These are phyloP conservation scores for Neobulgaria alba DNA, from an alignment of 2,329 filamentous ascomycete genomes.

Conservation along the genomic window DNA sequence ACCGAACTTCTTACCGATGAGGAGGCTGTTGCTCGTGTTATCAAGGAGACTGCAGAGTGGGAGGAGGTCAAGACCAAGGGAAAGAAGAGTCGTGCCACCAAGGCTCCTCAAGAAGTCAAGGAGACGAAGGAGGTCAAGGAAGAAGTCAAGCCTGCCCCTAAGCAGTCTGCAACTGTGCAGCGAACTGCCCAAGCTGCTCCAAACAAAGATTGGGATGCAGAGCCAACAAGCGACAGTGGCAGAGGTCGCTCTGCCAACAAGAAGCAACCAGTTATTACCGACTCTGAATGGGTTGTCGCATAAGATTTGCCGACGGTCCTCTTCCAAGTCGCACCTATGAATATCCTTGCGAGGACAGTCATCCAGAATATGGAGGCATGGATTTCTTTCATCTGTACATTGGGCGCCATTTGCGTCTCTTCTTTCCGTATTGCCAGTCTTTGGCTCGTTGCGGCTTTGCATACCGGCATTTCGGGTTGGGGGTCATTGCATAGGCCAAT, in stretches of 20 bases:
- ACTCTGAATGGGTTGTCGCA: conserved; percentile 27
- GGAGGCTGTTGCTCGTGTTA: conserved; percentile 27
- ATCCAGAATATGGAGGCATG: background rate
- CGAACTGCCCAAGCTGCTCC: conserved; percentile 14
- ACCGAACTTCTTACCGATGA: background rate
- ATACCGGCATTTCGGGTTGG: conserved; percentile 15
- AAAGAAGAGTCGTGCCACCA: conserved; percentile 25
- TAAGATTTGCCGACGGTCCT: background rate
- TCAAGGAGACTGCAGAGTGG: conserved; percentile 45
- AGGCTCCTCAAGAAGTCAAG: conserved; percentile 9
- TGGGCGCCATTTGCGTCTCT: conserved; percentile 4
- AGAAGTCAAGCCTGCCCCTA: conserved; percentile 15
- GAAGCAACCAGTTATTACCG: conserved; percentile 13
- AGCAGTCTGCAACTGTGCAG: conserved; percentile 4
- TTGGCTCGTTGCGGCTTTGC: conserved; percentile 12
- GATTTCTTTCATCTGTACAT: conserved; percentile 18
- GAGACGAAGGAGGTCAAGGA: conserved; percentile 28
- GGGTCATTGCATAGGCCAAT: conserved; percentile 17
- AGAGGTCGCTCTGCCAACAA: conserved; percentile 18
- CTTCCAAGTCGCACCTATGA: too few species aligned
- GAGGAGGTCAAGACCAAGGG: conserved; percentile 42
- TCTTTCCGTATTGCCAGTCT: conserved; percentile 9
- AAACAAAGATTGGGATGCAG: conserved; percentile 20
- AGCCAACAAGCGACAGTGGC: conserved; percentile 12
- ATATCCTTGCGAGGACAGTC: too few species aligned